Evolutionary conservation across 2,329 filamentous ascomycete species (phyloP), one percentile per base, ranked within the genome.

Genomic region (Colletotrichum musae): DNA sequence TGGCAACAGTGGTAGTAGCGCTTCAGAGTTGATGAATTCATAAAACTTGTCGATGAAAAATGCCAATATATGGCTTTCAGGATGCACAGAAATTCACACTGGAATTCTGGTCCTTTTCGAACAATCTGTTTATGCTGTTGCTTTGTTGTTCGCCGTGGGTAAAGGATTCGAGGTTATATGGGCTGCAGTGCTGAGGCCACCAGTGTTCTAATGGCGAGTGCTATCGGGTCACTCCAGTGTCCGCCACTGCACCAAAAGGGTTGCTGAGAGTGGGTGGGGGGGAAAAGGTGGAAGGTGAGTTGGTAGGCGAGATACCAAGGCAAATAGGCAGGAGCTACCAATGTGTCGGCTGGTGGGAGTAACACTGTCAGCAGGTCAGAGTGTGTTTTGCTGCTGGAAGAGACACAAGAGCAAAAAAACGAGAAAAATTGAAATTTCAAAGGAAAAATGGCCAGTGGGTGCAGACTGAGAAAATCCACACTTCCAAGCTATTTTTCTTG

Each of bases 21-120:
- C 70, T 72, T 73, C 71, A 73, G 72, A 74, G 71, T 76, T 81
- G 80, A 80, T 79, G 81, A 73, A 83, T 81, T 83, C 83, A 85
- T 85, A 82, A 83, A 86, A 85, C 80, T 64, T 59, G 70, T 53
- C 52, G 52, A 21, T 54, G 43, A 39, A 36, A 59, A 48, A 61
- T 26, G 70, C 68, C 70, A 63, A 58, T 57, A 39, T 28, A 48
- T 56, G 58, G 68, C 68, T 41, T 57, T 58, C 51, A 21, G 10
- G 21, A 26, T 70, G 57, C 67, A 67, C 32, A 26, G 50, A 32
- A 58, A 41, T 61, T 39, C 16, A 50, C 45, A 13, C n/a, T 36
- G 24, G 51, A 54, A 48, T 39, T 9, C 32, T 48, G 36, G 28
- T 39, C 21, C n/a, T 52, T 56, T 24, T 64, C 45, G 32, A 26